Evolutionary conservation across 2,329 filamentous ascomycete species (phyloP), one percentile per base, ranked within the genome.

Genomic region (Aspergillus sp.): DNA sequence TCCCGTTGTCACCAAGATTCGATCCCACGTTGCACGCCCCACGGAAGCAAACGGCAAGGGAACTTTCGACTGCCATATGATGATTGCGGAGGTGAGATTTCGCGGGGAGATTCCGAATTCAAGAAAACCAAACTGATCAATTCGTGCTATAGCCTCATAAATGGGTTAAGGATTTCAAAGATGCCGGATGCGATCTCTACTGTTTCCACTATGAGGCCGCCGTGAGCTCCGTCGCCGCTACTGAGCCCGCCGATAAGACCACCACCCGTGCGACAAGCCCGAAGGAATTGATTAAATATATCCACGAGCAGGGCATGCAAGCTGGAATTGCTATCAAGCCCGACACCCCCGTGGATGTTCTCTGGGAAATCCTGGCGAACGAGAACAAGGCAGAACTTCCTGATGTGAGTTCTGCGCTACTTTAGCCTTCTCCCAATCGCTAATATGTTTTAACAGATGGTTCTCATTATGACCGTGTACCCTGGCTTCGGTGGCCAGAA

Each of bases 1-100:
- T 13, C 90, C 91, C 5, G 90, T 98, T 32, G 93, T 98, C 37
- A 91, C 89, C 56, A 95, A 91, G 75, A 93, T 98, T 59, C 83
- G 93, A 50, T 76, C 80, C 37, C 87, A 95, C 60, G 90, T 98
- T 58, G 84, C 88, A 45, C 77, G 78, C 55, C 90, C 90, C 3
- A 75, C 76, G 33, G 73, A 78, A 40, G 78, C 78, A 30, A 75
- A 85, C 54, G 90, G 87, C 42, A 86, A 84, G 57, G 93, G 93
- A 49, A 97, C 91, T 10, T 98, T 98, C 66, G 93, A 98, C 71
- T 98, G 93, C 78, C 93, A 98, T 72, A 97, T 98, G 93, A 98
- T 98, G 93, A 95, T 98, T 64, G 83, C 89, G 60, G 91, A 98
- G 85, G 88, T 91, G 76, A 56, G 70, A 11, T 7, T 34, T 11